phyloP scores from a whole-genome alignment of 805 yeast species.

The Starmerella geochares region DNA sequence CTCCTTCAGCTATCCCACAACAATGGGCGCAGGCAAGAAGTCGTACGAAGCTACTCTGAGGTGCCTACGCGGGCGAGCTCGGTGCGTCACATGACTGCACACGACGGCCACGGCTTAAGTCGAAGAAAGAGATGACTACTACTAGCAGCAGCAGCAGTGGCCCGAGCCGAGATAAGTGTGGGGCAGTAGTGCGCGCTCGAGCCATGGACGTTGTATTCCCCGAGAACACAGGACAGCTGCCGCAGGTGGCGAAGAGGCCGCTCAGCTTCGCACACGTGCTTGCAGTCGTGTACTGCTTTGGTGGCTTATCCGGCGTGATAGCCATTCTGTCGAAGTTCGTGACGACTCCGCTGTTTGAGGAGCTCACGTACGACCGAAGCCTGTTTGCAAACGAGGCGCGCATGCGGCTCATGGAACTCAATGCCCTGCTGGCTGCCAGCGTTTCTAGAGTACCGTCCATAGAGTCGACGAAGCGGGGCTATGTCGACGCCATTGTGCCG shows the following conservation, averaged over 20 bases:
- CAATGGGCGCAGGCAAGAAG: too few species aligned
- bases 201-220: slow-evolving; percentile 25
- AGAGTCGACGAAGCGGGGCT: slow-evolving; percentile 16
- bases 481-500: slow-evolving; percentile 20
- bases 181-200: background rate
- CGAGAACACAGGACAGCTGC: slow-evolving; percentile 23
- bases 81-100: too few species aligned
- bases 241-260: slow-evolving; percentile 14
- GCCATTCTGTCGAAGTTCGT: slow-evolving; percentile 29
- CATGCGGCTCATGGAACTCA: slow-evolving; percentile 24
- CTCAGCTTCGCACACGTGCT: slow-evolving; percentile 26
- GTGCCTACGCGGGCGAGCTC: too few species aligned
- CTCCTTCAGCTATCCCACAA: too few species aligned
- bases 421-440: slow-evolving; percentile 20
- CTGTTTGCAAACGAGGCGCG: slow-evolving; percentile 28
- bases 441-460: slow-evolving; percentile 25
- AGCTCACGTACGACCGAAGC: slow-evolving; percentile 30
- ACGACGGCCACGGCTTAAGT: too few species aligned
- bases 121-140: too few species aligned
- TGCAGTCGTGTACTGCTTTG: slow-evolving; percentile 29
- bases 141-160: too few species aligned
- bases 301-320: slow-evolving; percentile 28
- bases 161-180: background rate
- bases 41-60: too few species aligned
- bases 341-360: slow-evolving; percentile 30